These are phyloP conservation scores for Coleophoma eucalyptorum DNA, from an alignment of 2,329 filamentous ascomycete species.

Conservation along the genomic window DNA sequence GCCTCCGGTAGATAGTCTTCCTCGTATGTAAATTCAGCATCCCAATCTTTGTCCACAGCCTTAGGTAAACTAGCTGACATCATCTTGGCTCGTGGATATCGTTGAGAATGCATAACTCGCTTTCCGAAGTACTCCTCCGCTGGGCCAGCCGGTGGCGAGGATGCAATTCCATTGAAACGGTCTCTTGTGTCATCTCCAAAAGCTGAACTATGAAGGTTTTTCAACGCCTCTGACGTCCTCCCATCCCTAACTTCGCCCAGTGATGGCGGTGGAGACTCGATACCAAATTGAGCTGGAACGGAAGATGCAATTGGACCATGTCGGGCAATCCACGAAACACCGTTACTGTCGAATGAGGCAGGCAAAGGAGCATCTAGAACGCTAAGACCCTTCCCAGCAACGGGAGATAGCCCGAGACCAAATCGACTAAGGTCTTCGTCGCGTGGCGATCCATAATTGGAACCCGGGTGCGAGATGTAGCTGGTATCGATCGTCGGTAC, in stretches of 20 bases:
- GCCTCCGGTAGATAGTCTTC: constrained; percentile 83
- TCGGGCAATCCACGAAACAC: constrained; percentile 85
- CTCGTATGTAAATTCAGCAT: constrained; percentile 72
- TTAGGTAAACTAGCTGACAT: constrained; percentile 66
- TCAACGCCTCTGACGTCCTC: constrained; percentile 60
- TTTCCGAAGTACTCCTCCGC: constrained; percentile 63
- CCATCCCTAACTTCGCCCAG: constrained; percentile 58
- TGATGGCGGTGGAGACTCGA: constrained; percentile 81
- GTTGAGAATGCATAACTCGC: constrained; percentile 67
- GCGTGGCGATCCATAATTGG: constrained; percentile 77
- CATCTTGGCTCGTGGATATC: constrained; percentile 63
- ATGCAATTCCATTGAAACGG: constrained; percentile 51
- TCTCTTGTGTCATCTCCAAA: constrained; percentile 58
- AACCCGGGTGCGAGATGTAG: constrained; percentile 44
- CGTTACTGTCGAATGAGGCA: constrained; percentile 94
- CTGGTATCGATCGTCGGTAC: constrained; percentile 52
- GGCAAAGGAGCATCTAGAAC: constrained; percentile 90
- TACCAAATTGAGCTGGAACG: constrained; percentile 84
- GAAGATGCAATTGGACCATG: constrained; percentile 90
- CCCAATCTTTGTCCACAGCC: constrained; percentile 58
- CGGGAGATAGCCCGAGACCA: constrained; percentile 76
- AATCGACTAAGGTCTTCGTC: constrained; percentile 59
- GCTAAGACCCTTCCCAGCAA: constrained; percentile 69
- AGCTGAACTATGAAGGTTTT: constrained; percentile 62
- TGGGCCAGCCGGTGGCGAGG: constrained; percentile 34